Evolutionary conservation across 2,329 filamentous ascomycete species (phyloP).

Genomic region (Chrysosporium queenslandicum): DNA sequence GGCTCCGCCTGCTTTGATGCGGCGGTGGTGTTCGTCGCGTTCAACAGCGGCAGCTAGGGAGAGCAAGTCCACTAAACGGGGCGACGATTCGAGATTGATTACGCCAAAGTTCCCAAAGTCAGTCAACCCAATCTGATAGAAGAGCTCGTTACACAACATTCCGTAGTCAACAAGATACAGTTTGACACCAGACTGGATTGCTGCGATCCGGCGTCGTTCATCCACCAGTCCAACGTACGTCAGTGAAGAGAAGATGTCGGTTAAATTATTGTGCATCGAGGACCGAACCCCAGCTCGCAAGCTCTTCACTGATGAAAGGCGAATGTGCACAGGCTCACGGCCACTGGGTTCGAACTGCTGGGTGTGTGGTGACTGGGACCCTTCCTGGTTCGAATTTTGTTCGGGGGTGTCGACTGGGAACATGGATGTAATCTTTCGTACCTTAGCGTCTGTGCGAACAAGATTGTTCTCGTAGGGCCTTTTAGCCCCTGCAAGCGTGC

Average conservation of each 20-base stretch:
- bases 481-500: constrained; percentile 32
- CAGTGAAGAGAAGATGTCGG: constrained; percentile 75
- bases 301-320: constrained; percentile 73
- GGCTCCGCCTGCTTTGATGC: background rate
- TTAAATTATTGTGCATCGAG: constrained; percentile 72
- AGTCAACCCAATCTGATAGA: constrained; percentile 88
- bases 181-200: constrained; percentile 85
- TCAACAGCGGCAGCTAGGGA: constrained; percentile 63
- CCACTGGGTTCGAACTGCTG: constrained; percentile 60
- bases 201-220: constrained; percentile 72
- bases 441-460: constrained; percentile 75
- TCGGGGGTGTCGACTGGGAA: constrained; percentile 50
- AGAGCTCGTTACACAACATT: constrained; percentile 73
- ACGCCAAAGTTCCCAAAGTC: constrained; percentile 92
- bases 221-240: constrained; percentile 94
- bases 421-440: constrained; percentile 96
- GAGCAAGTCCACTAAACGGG: constrained; percentile 62
- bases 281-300: constrained; percentile 72
- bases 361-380: constrained; percentile 22
- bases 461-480: constrained; percentile 75
- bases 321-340: constrained; percentile 58
- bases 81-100: constrained; percentile 67
- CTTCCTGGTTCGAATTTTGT: constrained; percentile 21
- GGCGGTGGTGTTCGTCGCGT: constrained; percentile 35
- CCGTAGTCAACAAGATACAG: constrained; percentile 91